Percentiles rank a stretch among this genome's conserved stretches.
Conservation (phyloP, 2,329 filamentous ascomycete species). For the Alternaria ventricosa region DNA sequence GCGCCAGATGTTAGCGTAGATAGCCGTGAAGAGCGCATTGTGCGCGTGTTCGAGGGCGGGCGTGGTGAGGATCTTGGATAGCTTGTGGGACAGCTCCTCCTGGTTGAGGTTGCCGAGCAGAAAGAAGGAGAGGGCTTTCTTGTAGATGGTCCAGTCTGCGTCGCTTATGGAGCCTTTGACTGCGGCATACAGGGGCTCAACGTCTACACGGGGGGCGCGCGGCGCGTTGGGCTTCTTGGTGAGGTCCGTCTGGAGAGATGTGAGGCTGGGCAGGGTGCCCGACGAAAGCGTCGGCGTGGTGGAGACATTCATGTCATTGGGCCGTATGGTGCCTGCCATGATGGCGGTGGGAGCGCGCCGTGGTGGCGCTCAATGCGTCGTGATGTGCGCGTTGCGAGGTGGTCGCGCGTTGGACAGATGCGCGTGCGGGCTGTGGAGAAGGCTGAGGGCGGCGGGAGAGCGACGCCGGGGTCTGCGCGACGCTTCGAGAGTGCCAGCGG, state of each 20-base stretch:
- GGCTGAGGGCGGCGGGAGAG: slow-evolving; percentile 1
- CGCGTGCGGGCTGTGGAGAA: slow-evolving; percentile 15
- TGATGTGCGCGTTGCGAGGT: slow-evolving; percentile 11
- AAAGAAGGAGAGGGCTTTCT: slow-evolving; percentile 63
- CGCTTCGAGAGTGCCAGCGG: background rate
- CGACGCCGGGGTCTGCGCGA: slow-evolving; percentile 9
- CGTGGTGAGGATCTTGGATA: slow-evolving; percentile 63
- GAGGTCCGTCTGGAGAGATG: slow-evolving; percentile 49
- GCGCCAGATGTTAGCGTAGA: slow-evolving; percentile 65
- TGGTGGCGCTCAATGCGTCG: slow-evolving; percentile 18
- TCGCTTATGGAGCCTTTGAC: slow-evolving; percentile 66
- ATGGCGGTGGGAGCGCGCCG: slow-evolving; percentile 16
- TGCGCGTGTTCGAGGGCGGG: slow-evolving; percentile 64
- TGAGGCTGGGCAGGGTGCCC: slow-evolving; percentile 41
- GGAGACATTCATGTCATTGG: slow-evolving; percentile 45
- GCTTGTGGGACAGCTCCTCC: slow-evolving; percentile 63
- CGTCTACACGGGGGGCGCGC: slow-evolving; percentile 65
- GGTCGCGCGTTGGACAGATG: slow-evolving; percentile 10
- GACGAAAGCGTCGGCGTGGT: slow-evolving; percentile 44
- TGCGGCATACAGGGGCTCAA: slow-evolving; percentile 68
- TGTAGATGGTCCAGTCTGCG: slow-evolving; percentile 64
- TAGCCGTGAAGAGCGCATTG: slow-evolving; percentile 66
- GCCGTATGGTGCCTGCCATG: slow-evolving; percentile 49
- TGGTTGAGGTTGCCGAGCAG: slow-evolving; percentile 68
- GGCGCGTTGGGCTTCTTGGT: slow-evolving; percentile 56